Evolutionary conservation across 257 asterid genomes (phyloP).

Genomic region (Solanum medicagineum): DNA sequence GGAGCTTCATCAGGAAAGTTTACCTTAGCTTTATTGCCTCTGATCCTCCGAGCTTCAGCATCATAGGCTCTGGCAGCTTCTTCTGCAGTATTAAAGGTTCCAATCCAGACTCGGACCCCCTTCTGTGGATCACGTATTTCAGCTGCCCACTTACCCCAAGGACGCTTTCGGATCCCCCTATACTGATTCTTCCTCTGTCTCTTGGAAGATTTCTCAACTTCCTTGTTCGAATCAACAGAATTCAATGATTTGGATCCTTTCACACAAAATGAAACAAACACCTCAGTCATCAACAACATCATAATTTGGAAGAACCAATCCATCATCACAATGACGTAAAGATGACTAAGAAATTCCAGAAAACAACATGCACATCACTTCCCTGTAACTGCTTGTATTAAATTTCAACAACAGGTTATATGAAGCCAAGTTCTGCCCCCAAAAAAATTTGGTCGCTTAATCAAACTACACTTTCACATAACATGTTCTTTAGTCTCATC

Average conservation of each 20-base stretch:
- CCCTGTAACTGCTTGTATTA: neutral
- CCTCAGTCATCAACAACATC: neutral
- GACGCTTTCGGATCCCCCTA: conserved; percentile 25
- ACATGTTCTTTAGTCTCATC: neutral
- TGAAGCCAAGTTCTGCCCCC: neutral
- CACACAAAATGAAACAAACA: neutral
- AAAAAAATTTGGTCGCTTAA: neutral
- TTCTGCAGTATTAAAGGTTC: conserved; percentile 68
- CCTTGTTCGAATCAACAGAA: conserved; percentile 40
- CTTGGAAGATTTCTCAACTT: conserved; percentile 46
- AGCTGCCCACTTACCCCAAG: conserved; percentile 31
- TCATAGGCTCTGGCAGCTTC: conserved; percentile 49
- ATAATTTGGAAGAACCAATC: neutral
- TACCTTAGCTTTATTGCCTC: conserved; percentile 22
- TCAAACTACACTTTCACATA: neutral
- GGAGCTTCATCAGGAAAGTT: conserved; percentile 17
- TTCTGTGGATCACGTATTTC: conserved; percentile 20
- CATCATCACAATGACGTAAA: neutral
- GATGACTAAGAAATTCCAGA: neutral
- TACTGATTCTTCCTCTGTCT: conserved; percentile 16
- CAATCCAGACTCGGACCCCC: conserved; percentile 20
- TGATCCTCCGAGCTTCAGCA: conserved; percentile 12
- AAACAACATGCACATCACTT: neutral
- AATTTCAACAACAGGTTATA: neutral
- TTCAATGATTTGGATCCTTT: neutral